phyloP scores from a whole-genome alignment of 371 early-diverging fungal species.

The Mucor sp. region DNA sequence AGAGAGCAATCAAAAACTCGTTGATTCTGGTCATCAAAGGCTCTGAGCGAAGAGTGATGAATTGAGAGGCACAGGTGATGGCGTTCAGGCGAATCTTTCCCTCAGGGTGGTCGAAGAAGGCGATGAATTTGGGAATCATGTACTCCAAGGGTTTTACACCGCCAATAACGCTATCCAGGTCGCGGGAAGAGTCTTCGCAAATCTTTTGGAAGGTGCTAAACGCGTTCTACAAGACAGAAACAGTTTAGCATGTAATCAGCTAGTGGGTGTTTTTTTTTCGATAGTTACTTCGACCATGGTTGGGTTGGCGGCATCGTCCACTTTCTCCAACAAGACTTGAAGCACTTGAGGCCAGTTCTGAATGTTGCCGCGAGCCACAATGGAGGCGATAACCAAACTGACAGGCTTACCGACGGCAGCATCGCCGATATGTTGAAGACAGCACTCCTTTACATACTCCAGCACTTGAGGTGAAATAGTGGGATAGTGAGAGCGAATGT shows the following conservation, averaged over 20 bases:
- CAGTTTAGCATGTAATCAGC: too few species aligned
- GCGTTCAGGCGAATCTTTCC: constrained; percentile 75
- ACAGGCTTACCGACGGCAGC: constrained; percentile 71
- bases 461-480: constrained; percentile 68
- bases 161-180: constrained; percentile 72
- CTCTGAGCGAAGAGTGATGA: constrained; percentile 71
- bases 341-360: constrained; percentile 86
- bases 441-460: constrained; percentile 74
- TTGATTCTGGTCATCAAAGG: constrained; percentile 74
- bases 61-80: constrained; percentile 79
- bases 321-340: constrained; percentile 70
- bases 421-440: constrained; percentile 79
- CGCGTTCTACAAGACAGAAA: constrained; percentile 62
- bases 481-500: constrained; percentile 65
- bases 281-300: constrained; percentile 74
- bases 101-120: constrained; percentile 76
- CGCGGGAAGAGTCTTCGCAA: constrained; percentile 88
- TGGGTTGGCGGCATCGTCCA: constrained; percentile 65
- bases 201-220: constrained; percentile 88
- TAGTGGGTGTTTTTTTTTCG: not conserved
- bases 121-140: constrained; percentile 87
- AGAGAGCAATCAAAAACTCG: constrained; percentile 78
- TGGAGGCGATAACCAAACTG: constrained; percentile 77
- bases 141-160: constrained; percentile 76
- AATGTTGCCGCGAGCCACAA: constrained; percentile 70